These are phyloP conservation scores for Trichophyton benhamiae DNA, from an alignment of 2,329 filamentous ascomycete species.

Conservation along the genomic window DNA sequence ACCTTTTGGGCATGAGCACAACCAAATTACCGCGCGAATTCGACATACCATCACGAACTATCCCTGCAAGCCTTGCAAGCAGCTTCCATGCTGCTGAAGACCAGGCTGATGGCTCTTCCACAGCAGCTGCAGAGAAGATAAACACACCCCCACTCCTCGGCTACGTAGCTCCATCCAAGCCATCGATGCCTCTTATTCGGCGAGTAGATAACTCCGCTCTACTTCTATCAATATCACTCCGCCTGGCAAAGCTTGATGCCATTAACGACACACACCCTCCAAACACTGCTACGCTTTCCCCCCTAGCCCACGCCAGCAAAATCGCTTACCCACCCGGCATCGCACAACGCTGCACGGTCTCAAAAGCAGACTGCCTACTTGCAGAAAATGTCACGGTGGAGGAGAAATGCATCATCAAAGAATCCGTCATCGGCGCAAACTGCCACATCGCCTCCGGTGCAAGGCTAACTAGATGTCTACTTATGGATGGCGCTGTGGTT, in stretches of 20 bases:
- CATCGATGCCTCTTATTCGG: constrained; percentile 56
- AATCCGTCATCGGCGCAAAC: constrained; percentile 74
- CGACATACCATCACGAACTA: constrained; percentile 9
- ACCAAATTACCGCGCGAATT: constrained; percentile 30
- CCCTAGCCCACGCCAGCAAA: constrained; percentile 67
- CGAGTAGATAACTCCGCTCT: constrained; percentile 79
- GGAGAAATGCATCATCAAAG: constrained; percentile 84
- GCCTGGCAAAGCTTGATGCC: constrained; percentile 66
- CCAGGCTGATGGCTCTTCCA: constrained; percentile 8
- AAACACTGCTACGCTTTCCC: constrained; percentile 41
- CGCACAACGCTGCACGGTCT: constrained; percentile 68
- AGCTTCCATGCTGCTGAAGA: neutral
- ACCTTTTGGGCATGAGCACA: constrained; percentile 42
- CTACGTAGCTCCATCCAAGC: constrained; percentile 54
- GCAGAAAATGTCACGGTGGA: constrained; percentile 82
- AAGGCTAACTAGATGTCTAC: constrained; percentile 69
- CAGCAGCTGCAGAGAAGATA: constrained; percentile 21
- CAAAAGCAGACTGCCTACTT: constrained; percentile 67
- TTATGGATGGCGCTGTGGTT: constrained; percentile 85
- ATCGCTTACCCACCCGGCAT: constrained; percentile 74
- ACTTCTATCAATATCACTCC: constrained; percentile 68
- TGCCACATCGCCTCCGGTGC: constrained; percentile 80
- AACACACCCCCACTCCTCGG: constrained; percentile 62
- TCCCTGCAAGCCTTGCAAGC: constrained; percentile 13
- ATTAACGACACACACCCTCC: constrained; percentile 45